Base-by-base conservation (phyloP, 1,139 yeast genomes). In the Hemisphaericaspora subhashii region DNA sequence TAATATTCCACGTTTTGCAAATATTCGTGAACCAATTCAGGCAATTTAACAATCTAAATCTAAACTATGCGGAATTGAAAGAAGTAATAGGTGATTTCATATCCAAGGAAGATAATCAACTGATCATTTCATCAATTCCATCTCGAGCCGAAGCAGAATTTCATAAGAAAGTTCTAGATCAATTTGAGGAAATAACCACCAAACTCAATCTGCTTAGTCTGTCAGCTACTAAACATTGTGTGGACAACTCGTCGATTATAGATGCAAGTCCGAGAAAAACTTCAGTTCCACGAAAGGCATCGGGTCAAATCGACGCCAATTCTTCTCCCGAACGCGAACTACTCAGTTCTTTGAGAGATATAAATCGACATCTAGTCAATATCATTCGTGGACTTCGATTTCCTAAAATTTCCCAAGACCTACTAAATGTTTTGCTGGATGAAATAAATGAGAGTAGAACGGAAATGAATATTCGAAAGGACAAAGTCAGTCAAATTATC, bases 251-350 rank as follows among this genome's bases (percentile, higher is more conserved):
- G n/a, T n/a, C n/a, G n/a, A 5, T 68, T 36, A 62, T 71, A 17
- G 48, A 68, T 17, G 68, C 76, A 0, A 68, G 74, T 49, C 76
- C 77, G 0, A 48, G 60, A 7, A 69, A 69, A 40, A 33, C 42
- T 10, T 52, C 24, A 5, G 4, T 43, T 22, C 37, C 37, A 14
- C 14, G 15, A 9, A 36, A 35, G 13, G 34, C 37, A n/a, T 22
- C 31, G 6, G 35, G 10, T n/a, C 35, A 24, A 18, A 22, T 26
- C 12, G 13, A 3, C 26, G 13, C 3, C 7, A 24, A 8, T 11
- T 4, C 18, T 11, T 15, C 13, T 5, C 4, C 31, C 9, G 21
- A 14, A 4, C 11, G n/a, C 6, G 21, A 35, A 13, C 33, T 26
- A 6, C 17, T 35, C 15, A 24, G n/a, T 18, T 31, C 42, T 4